Base-by-base conservation (phyloP, 202 grass and related monocot species). In the Carex sylvatica region DNA sequence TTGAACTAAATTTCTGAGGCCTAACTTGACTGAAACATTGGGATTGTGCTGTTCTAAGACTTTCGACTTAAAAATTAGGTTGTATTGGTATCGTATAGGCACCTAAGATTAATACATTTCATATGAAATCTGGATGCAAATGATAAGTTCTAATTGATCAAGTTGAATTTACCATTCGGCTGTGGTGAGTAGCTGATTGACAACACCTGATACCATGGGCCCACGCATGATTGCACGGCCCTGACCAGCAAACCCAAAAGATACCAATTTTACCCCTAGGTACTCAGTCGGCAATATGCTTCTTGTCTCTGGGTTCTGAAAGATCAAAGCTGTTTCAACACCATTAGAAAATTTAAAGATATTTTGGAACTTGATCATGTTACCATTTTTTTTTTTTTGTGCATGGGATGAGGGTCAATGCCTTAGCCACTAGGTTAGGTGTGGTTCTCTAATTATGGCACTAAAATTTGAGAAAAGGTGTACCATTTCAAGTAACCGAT, bases 181-280 rank as follows among this genome's bases (percentile, higher is more conserved):
- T 30, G 91, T 95, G 53, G 95, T 98, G 26, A 98, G 84, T 82
- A 98, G 68, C 72, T 98, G 95, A 87, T 95, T 93, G 77, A 98
- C 93, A 66, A 98, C 95, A 64, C 92, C 95, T 74, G 95, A 98
- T 78, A 98, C 92, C 95, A 98, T 98, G 75, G 95, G 95, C 87
- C 95, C 95, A 44, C 92, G 82, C 92, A 98, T 98, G 81, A 98
- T 95, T 4, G 95, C 92, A 65, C 92, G 90, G 78, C 95, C 95
- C 94, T 98, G 95, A 59, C 95, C 95, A 74, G 95, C 89, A 87
- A 98, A 98, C 46, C 95, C 95, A 79, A 95, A 98, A 78, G 95
- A 98, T 63, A 98, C 89, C 92, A 98, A 82, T 81, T 98, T 98
- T 81, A 98, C 92, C 14, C 95, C 91, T 83, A 98, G 83, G 80